Conservation (phyloP, 345 rosid species). For the Barbarea vulgaris region DNA sequence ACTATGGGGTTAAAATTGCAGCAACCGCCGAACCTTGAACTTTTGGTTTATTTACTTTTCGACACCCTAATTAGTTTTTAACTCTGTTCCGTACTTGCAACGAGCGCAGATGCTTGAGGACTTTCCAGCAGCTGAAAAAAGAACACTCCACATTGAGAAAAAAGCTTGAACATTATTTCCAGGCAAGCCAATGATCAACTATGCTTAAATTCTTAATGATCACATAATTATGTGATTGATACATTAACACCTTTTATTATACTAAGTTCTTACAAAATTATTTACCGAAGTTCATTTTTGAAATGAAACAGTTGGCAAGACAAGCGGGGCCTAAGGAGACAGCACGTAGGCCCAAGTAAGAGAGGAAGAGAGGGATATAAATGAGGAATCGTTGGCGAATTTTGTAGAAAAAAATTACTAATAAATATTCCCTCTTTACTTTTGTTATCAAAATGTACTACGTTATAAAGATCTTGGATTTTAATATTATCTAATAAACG, state of each 20-base stretch:
- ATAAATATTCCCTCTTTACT: conserved; percentile 27
- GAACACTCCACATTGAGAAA: conserved; percentile 73
- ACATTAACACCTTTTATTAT: background rate
- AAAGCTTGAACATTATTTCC: conserved; percentile 88
- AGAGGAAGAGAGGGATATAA: background rate
- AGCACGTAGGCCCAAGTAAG: conserved; percentile 60
- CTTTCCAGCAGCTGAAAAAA: conserved; percentile 81
- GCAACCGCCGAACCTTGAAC: background rate
- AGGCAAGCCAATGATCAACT: conserved; percentile 47
- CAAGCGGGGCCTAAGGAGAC: conserved; percentile 74
- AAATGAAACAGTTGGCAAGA: conserved; percentile 59
- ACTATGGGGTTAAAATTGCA: background rate
- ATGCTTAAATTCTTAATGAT: conserved; percentile 1
- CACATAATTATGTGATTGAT: background rate
- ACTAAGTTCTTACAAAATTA: background rate
- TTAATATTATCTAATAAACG: conserved; percentile 35
- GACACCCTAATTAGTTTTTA: background rate
- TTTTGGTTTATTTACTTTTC: background rate
- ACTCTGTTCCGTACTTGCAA: conserved; percentile 1
- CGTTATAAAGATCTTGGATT: conserved; percentile 26
- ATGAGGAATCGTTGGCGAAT: conserved; percentile 40
- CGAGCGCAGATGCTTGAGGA: conserved; percentile 63
- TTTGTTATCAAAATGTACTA: conserved; percentile 16
- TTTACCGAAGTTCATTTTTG: background rate
- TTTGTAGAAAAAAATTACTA: conserved; percentile 30